Evolutionary conservation across 352 stramenopile genomes (phyloP), one percentile per base, ranked within the genome.

Genomic region (Globisporangium apiculatum): DNA sequence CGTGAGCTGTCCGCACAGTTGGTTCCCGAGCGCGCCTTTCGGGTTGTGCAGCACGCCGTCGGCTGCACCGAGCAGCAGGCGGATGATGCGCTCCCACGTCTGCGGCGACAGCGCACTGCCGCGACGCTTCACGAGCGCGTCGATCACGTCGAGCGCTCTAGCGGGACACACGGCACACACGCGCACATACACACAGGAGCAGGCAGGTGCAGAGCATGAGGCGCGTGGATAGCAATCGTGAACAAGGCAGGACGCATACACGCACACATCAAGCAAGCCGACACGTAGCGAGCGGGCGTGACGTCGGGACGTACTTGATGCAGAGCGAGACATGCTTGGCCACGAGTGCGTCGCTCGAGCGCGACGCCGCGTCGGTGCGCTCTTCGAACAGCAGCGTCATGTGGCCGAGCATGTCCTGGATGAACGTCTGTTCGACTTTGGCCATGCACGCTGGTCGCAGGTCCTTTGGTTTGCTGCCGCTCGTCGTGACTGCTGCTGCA

Each of bases 371-470:
- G 17, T 77, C 69, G 8, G 73, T 24, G 9, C 83, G 73, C 51
- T 95, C 85, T 62, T 95, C 85, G 66, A 95, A 93, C 35, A 95
- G 71, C 57, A 95, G 61, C 55, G 85, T 93, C 83, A 95, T 93
- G 51, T 95, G 85, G 12, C 83, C 85, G 48, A 95, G 67, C 62
- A 95, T 71, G 57, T 95, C 85, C 55, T 91, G 83, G 42, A 95
- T 91, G 52, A 95, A 95, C 8, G 73, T 67, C 67, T 95, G 85
- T 58, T 93, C 85, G 43, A 87, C 72, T 58, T 86, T 88, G 38
- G 87, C 76, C 83, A 95, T 93, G 55, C 84, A 91, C 36, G 64
- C 64, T 0, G 83, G 83, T 15, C 79, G 68, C 31, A 71, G 61
- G 60, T 93, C 79, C 45, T 81, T 75, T 1, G 57, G 77, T 52